Conservation (phyloP, 176 grass and related monocot genomes). For the Themeda triandra region DNA sequence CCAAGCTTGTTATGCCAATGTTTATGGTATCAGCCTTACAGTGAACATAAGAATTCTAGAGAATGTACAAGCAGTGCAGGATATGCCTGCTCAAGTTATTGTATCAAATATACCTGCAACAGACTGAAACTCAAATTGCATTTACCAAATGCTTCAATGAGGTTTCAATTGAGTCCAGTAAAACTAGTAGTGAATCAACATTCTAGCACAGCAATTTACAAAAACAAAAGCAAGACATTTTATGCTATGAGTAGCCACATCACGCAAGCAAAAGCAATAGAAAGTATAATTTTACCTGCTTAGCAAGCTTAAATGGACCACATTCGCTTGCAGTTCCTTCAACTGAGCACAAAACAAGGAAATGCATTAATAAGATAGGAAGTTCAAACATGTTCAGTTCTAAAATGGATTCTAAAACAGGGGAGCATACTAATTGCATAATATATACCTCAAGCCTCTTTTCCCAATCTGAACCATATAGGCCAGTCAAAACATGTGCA, state of each 20-base stretch:
- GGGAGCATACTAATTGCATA: neutral
- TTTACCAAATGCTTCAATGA: neutral
- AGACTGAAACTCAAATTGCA: neutral
- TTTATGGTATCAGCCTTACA: neutral
- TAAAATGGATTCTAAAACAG: constrained; percentile 13
- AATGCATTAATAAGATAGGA: neutral
- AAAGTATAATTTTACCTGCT: constrained; percentile 51
- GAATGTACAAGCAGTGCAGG: neutral
- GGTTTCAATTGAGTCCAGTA: neutral
- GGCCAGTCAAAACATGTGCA: constrained; percentile 51
- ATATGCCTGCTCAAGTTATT: neutral
- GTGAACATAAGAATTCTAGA: neutral
- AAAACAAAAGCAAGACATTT: neutral
- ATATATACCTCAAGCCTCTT: constrained; percentile 80
- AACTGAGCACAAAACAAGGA: constrained; percentile 50
- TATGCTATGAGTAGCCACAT: neutral
- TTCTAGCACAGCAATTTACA: neutral
- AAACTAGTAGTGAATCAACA: neutral
- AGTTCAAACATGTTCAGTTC: neutral
- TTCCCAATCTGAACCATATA: constrained; percentile 96
- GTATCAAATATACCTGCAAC: neutral
- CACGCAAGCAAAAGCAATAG: neutral
- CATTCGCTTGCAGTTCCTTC: constrained; percentile 83
- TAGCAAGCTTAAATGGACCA: constrained; percentile 82
- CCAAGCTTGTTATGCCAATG: neutral